phyloP scores from a whole-genome alignment of 2,329 filamentous ascomycete species.

The Byssochlamys sp. region DNA sequence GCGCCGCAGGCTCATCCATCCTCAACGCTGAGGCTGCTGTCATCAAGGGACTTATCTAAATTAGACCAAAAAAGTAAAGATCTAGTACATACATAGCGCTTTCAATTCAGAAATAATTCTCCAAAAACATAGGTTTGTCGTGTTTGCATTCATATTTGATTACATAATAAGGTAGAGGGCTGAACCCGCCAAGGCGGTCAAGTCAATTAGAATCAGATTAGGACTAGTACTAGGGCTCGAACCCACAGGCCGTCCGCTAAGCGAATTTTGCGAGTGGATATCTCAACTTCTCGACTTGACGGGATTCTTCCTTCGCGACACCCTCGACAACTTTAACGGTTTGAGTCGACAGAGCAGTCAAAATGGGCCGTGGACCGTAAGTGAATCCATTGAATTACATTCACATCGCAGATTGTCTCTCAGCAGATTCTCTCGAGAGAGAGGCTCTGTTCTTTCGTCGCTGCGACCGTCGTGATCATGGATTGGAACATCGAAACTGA shows the following conservation, averaged over 20 bases:
- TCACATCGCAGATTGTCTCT: not conserved
- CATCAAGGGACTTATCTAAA: slow-evolving; percentile 70
- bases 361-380: slow-evolving; percentile 52
- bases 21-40: slow-evolving; percentile 87
- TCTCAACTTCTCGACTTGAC: slow-evolving; percentile 11
- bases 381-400: slow-evolving; percentile 18
- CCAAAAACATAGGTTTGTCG: not conserved
- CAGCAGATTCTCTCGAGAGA: not conserved
- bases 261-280: slow-evolving; percentile 20
- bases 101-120: not conserved
- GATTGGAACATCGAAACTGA: slow-evolving; percentile 7
- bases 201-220: slow-evolving; percentile 9
- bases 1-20: slow-evolving; percentile 90
- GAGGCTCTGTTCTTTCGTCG: not conserved
- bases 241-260: slow-evolving; percentile 19
- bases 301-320: slow-evolving; percentile 19
- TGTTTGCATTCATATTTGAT: not conserved
- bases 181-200: not conserved
- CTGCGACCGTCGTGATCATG: slow-evolving; percentile 2
- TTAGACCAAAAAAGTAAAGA: slow-evolving; percentile 8
- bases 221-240: slow-evolving; percentile 25
- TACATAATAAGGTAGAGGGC: not conserved
- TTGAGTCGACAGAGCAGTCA: slow-evolving; percentile 35
- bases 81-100: not conserved
- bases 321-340: slow-evolving; percentile 27